Conservation (phyloP, 1,284 basidiomycete species). For the Trametes versicolor region DNA sequence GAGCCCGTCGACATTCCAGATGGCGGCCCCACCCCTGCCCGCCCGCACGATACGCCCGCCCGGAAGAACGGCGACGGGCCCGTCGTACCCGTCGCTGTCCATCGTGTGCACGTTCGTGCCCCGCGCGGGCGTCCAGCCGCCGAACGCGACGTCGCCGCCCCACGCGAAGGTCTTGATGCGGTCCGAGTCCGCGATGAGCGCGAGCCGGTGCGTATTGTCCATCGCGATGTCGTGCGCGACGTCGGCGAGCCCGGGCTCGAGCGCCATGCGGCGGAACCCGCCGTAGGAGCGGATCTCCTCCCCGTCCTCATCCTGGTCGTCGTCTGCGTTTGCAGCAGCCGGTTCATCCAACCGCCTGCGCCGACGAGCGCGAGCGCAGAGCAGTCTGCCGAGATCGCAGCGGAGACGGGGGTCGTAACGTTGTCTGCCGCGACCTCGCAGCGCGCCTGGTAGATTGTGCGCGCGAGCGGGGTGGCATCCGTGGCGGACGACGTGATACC, state of each 20-base stretch:
- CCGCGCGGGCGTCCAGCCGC: background rate
- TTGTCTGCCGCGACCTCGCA: constrained; percentile 46
- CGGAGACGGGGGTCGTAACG: constrained; percentile 32
- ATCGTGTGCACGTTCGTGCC: constrained; percentile 45
- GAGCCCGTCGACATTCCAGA: constrained; percentile 48
- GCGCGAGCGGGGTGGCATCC: constrained; percentile 39
- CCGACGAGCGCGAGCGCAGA: constrained; percentile 41
- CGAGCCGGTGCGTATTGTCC: constrained; percentile 33
- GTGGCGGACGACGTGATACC: constrained; percentile 32
- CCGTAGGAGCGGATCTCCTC: constrained; percentile 10
- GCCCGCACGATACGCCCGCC: constrained; percentile 25
- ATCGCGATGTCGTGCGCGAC: constrained; percentile 29
- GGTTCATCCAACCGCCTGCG: constrained; percentile 49
- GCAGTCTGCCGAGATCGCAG: constrained; percentile 40
- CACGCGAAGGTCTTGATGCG: constrained; percentile 37
- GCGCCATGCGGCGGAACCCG: constrained; percentile 8
- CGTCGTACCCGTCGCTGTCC: constrained; percentile 35
- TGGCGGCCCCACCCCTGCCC: constrained; percentile 42
- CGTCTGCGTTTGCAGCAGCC: constrained; percentile 11
- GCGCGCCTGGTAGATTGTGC: constrained; percentile 49
- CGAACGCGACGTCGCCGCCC: constrained; percentile 18
- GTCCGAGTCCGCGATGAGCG: constrained; percentile 35
- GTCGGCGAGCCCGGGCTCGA: constrained; percentile 28
- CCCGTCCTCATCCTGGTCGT: background rate
- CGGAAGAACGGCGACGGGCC: constrained; percentile 42